phyloP scores from a whole-genome alignment of 176 grass and related monocot genomes.

The Ananas comosus region DNA sequence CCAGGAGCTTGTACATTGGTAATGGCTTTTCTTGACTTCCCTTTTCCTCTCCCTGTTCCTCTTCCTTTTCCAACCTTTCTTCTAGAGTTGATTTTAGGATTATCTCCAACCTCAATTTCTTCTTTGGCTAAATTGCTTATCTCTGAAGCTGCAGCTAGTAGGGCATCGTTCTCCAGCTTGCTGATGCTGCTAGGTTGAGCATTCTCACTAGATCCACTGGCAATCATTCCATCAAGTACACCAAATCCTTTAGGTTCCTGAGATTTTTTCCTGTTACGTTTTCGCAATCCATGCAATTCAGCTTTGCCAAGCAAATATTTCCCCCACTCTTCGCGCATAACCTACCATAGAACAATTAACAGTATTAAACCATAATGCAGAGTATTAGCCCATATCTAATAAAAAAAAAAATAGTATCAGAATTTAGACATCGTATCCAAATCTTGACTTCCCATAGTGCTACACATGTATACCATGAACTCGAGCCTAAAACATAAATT shows the following conservation, averaged over 20 bases:
- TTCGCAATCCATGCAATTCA: conserved; percentile 57
- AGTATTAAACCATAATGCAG: not conserved
- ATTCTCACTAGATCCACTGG: conserved; percentile 46
- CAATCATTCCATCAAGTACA: conserved; percentile 66
- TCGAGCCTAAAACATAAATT: not conserved
- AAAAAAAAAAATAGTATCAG: not conserved
- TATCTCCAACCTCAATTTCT: conserved; percentile 23
- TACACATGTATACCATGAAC: not conserved
- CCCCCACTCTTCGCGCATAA: conserved; percentile 81
- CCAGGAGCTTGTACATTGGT: conserved; percentile 18
- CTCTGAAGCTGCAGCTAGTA: conserved; percentile 69
- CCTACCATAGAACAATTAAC: conserved; percentile 40
- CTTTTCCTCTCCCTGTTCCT: conserved; percentile 47
- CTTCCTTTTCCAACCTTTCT: conserved; percentile 12
- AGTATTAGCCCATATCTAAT: not conserved
- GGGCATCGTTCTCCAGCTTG: conserved; percentile 74
- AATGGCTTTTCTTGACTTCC: conserved; percentile 32
- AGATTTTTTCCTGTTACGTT: conserved; percentile 55
- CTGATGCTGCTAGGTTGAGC: conserved; percentile 46
- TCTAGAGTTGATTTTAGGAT: conserved; percentile 28
- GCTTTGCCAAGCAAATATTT: conserved; percentile 88
- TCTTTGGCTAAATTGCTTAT: conserved; percentile 52
- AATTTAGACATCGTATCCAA: not conserved
- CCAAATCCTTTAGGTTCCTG: conserved; percentile 89
- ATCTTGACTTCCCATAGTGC: not conserved